Evolutionary conservation across 2,329 filamentous ascomycete genomes (phyloP).

Genomic region (Diplodia corticola): DNA sequence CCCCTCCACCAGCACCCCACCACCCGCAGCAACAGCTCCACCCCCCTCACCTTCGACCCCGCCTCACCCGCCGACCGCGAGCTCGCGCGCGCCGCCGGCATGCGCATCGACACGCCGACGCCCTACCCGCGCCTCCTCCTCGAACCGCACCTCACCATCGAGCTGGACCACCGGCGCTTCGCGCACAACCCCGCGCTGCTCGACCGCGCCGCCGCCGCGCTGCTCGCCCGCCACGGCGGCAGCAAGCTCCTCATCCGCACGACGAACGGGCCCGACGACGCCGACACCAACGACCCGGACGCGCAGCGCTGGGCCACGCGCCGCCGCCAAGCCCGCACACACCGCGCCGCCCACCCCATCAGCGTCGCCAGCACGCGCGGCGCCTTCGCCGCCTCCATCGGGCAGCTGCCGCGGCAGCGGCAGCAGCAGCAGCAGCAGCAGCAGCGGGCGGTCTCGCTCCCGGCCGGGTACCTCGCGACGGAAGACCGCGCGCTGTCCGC

Average conservation of each 20-base stretch:
- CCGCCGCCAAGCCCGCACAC: not conserved
- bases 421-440: not conserved
- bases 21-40: not conserved
- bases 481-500: not conserved
- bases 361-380: not conserved
- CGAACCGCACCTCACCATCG: not conserved
- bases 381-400: constrained; percentile 7
- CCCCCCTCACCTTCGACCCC: not conserved
- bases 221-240: not conserved
- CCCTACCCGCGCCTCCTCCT: not conserved
- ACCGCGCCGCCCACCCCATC: not conserved
- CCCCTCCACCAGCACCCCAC: not conserved
- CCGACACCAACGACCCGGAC: not conserved
- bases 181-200: not conserved
- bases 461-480: not conserved
- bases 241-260: not conserved
- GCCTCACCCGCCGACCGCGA: not conserved
- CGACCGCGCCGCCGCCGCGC: not conserved
- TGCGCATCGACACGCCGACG: constrained; percentile 6
- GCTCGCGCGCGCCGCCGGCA: constrained; percentile 7
- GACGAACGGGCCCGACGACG: not conserved
- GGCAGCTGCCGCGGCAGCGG: not conserved
- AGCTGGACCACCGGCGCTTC: not conserved
- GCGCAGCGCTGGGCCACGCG: not conserved
- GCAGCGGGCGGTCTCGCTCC: not conserved